Conservation (phyloP, 2,329 filamentous ascomycete genomes). For the Cytospora leucostoma region DNA sequence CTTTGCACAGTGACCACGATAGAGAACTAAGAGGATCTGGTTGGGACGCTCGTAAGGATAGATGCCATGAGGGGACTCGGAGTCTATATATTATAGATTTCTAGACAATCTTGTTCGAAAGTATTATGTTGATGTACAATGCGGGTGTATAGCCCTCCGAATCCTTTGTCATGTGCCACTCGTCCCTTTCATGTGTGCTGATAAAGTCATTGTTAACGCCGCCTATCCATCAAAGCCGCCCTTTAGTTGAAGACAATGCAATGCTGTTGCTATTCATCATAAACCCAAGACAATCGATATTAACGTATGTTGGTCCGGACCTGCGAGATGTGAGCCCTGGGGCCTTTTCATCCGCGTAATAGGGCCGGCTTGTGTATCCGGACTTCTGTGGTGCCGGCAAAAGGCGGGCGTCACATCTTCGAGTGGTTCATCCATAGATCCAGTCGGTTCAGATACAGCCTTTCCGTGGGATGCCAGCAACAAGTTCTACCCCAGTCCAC, state of each 20-base stretch:
- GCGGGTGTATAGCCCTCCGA: background rate
- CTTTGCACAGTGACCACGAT: background rate
- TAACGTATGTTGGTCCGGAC: background rate
- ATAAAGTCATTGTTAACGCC: background rate
- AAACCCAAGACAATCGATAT: background rate
- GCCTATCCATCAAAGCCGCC: background rate
- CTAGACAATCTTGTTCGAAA: background rate
- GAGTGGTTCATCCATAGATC: background rate
- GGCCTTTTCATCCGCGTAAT: background rate
- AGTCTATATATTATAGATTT: background rate
- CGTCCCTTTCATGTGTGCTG: background rate
- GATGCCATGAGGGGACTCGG: background rate
- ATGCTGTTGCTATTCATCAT: background rate
- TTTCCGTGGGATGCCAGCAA: background rate
- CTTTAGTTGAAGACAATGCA: conserved; percentile 5
- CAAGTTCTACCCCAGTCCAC: background rate
- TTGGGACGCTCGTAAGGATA: background rate
- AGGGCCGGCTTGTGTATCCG: background rate
- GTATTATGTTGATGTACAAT: conserved; percentile 1
- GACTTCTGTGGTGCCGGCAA: background rate
- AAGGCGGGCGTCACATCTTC: background rate
- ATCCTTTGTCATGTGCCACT: background rate
- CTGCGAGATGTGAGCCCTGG: background rate
- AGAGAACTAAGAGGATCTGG: background rate
- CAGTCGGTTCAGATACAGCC: background rate